Base-by-base conservation (phyloP, 345 rosid species). In the Draba incana region DNA sequence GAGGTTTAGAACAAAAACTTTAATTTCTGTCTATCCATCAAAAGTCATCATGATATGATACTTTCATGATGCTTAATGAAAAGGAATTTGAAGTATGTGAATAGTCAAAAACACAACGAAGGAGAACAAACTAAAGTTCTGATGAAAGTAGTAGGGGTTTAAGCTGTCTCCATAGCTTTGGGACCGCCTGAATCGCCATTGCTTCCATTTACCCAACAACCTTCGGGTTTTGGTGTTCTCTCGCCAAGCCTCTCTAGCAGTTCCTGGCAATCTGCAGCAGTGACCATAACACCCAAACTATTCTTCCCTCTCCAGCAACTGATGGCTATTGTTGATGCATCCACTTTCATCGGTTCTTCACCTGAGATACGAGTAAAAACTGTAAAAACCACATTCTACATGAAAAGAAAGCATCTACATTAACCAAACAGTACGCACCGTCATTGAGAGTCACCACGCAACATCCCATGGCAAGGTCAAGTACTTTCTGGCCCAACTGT, bases 291-390 rank as follows among this genome's bases (percentile, higher is more conserved):
- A 62, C 83, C 86, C 81, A 89, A 78, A 71, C 86, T 85, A 24
- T 79, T 80, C 74, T 81, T 79, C 30, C 98, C 98, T 84, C 79
- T 89, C 99, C 98, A 89, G 81, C 99, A 95, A 56, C 98, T 93
- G 7, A 95, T 92, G 66, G 97, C 94, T 62, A 86, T 83, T 10
- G 88, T 79, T 10, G 92, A 82, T 16, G 72, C 71, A 64, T 84
- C 86, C 58, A 78, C 82, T 67, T 81, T 69, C 64, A 75, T 51
- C 3, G 68, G 68, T 67, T 71, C 81, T 43, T 85, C 66, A 35
- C 72, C 77, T 66, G 63, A 52, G 28, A 25, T 43, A 60, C 55
- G 13, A 74, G 2, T n/a, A 74, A 66, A 20, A 60, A 45, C 42
- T 33, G 39, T 60, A 0, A 37, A 8, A 30, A 58, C 20, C 46